Conservation (phyloP, 495 filamentous ascomycete species). For the Aspergillus nanangensis region DNA sequence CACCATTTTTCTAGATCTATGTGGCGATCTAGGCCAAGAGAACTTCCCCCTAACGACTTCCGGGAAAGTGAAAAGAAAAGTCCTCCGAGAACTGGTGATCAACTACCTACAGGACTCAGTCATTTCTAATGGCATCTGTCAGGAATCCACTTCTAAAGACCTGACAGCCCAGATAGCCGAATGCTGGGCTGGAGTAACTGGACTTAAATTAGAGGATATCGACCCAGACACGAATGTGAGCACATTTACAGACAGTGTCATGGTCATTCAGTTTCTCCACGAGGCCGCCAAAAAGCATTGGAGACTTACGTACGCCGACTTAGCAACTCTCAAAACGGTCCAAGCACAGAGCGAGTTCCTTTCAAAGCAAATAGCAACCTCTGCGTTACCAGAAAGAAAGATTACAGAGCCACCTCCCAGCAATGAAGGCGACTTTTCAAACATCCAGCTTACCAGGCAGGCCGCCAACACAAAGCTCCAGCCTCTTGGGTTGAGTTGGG, state of each 20-base stretch:
- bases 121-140: neutral
- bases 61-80: constrained; percentile 34
- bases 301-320: neutral
- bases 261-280: constrained; percentile 12
- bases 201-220: constrained; percentile 1
- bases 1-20: constrained; percentile 22
- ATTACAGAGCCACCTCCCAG: too few relatives aligned
- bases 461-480: too few relatives aligned
- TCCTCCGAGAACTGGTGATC: constrained; percentile 12
- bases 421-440: too few relatives aligned
- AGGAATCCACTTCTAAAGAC: neutral
- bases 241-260: constrained; percentile 15
- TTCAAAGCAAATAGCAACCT: too few relatives aligned
- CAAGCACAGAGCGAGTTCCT: constrained; percentile 6
- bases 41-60: constrained; percentile 30
- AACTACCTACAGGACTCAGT: constrained; percentile 10
- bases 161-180: neutral
- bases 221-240: constrained; percentile 4
- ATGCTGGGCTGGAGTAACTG: constrained; percentile 8
- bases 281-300: neutral
- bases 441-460: too few relatives aligned
- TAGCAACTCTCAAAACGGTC: constrained; percentile 1
- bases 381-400: too few relatives aligned
- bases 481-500: too few relatives aligned
- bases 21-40: constrained; percentile 20